A percentile compares a stretch with the other conserved stretches of the same genome.
phyloP scores from a whole-genome alignment of 1,284 basidiomycete genomes.

The Crepidotus sp. region DNA sequence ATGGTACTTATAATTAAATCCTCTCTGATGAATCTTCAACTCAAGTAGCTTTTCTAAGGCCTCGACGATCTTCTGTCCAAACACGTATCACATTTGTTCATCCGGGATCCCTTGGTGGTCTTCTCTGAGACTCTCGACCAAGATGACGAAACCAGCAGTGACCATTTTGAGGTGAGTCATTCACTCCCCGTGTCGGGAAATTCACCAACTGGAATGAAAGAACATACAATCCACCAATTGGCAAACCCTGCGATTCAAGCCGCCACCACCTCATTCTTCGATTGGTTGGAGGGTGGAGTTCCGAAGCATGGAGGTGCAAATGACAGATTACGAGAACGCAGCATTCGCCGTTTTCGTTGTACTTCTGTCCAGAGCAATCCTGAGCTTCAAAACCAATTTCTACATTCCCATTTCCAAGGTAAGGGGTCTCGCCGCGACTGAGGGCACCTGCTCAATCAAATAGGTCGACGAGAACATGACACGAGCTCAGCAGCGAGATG shows the following conservation, averaged over 20 bases:
- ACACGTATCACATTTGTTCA: slow-evolving; percentile 94
- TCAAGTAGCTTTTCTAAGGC: slow-evolving; percentile 37
- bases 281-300: slow-evolving; percentile 99
- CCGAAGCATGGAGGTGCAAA: slow-evolving; percentile 97
- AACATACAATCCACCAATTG: slow-evolving; percentile 99
- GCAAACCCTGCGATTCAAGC: slow-evolving; percentile 99
- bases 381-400: slow-evolving; percentile 87
- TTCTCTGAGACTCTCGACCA: slow-evolving; percentile 93
- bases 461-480: slow-evolving; percentile 98
- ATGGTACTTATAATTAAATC: slow-evolving; percentile 47
- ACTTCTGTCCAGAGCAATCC: slow-evolving; percentile 87
- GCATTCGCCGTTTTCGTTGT: slow-evolving; percentile 94
- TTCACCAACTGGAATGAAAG: slow-evolving; percentile 28
- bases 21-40: not conserved
- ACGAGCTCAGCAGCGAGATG: slow-evolving; percentile 80
- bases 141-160: slow-evolving; percentile 79
- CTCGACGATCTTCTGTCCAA: slow-evolving; percentile 84
- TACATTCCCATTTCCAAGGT: slow-evolving; percentile 97
- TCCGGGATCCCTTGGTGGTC: slow-evolving; percentile 93
- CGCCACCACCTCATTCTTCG: slow-evolving; percentile 82
- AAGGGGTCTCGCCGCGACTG: slow-evolving; percentile 4
- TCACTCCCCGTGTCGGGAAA: not conserved
- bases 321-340: slow-evolving; percentile 99
- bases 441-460: slow-evolving; percentile 4
- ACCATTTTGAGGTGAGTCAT: slow-evolving; percentile 84